phyloP scores from a whole-genome alignment of 805 yeast species.

The Candida morakotiae region DNA sequence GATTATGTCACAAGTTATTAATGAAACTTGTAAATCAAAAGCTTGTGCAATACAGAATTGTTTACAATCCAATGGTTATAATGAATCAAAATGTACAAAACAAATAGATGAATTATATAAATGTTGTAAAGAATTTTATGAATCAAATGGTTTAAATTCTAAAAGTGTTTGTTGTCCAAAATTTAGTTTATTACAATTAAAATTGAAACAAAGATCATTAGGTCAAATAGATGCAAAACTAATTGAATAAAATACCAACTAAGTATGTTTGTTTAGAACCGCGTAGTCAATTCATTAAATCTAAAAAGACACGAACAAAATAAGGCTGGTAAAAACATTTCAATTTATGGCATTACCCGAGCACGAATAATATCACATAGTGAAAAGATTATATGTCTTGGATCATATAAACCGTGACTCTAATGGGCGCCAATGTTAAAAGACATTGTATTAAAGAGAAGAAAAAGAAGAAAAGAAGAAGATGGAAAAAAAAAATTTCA shows the following conservation, averaged over 20 bases:
- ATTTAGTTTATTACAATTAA: conserved; percentile 56
- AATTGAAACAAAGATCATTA: conserved; percentile 58
- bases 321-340: conserved; percentile 49
- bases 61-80: conserved; percentile 53
- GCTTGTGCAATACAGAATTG: conserved; percentile 88
- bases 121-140: conserved; percentile 70
- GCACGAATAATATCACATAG: conserved; percentile 64
- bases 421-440: conserved; percentile 73
- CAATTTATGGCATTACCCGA: conserved; percentile 90
- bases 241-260: conserved; percentile 16
- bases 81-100: conserved; percentile 71
- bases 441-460: conserved; percentile 37
- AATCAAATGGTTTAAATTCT: conserved; percentile 53
- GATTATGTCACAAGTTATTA: conserved; percentile 8
- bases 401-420: conserved; percentile 60
- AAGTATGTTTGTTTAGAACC: conserved; percentile 67
- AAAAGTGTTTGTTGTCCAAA: conserved; percentile 77
- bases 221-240: conserved; percentile 59
- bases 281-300: conserved; percentile 51
- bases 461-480: conserved; percentile 15
- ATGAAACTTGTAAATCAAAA: conserved; percentile 61
- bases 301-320: conserved; percentile 50
- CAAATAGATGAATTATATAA: conserved; percentile 66
- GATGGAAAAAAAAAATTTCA: background rate
- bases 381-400: conserved; percentile 45